Conservation (phyloP, 108 stramenopile species). For the Licmophora abbreviata region DNA sequence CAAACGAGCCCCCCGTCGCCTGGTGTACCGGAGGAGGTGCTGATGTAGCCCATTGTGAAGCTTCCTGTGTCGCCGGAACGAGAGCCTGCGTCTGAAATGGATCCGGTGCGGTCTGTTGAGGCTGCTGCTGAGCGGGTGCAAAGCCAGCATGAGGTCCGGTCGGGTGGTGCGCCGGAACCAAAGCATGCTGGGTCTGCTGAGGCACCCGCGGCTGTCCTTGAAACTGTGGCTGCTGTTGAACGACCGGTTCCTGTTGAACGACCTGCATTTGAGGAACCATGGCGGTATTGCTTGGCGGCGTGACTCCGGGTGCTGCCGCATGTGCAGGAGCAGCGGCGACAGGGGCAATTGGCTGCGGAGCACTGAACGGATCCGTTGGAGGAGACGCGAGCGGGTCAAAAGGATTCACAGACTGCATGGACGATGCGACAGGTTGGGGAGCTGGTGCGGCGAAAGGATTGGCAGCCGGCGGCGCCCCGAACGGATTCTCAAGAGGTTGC, state of each 20-base stretch:
- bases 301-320: not conserved
- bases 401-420: not conserved
- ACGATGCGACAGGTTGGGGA: not conserved
- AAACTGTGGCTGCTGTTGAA: slow-evolving; percentile 5
- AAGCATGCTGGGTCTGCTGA: not conserved
- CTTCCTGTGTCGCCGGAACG: slow-evolving; percentile 1
- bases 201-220: not conserved
- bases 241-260: not conserved
- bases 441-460: not conserved
- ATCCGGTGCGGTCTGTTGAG: not conserved
- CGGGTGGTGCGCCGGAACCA: not conserved
- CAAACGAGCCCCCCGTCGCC: not conserved
- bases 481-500: not conserved
- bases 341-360: not conserved
- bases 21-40: not conserved
- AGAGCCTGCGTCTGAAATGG: slow-evolving; percentile 1
- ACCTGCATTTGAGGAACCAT: too few species aligned
- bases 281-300: too few species aligned
- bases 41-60: not conserved
- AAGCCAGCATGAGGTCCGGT: not conserved
- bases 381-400: slow-evolving; percentile 3
- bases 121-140: not conserved
- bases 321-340: not conserved
- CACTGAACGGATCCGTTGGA: slow-evolving; percentile 1
- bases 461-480: not conserved